A percentile compares a stretch with the other conserved stretches of the same genome.
Evolutionary conservation across 441 rosid species (phyloP).

Genomic region (Jatropha podagrica): DNA sequence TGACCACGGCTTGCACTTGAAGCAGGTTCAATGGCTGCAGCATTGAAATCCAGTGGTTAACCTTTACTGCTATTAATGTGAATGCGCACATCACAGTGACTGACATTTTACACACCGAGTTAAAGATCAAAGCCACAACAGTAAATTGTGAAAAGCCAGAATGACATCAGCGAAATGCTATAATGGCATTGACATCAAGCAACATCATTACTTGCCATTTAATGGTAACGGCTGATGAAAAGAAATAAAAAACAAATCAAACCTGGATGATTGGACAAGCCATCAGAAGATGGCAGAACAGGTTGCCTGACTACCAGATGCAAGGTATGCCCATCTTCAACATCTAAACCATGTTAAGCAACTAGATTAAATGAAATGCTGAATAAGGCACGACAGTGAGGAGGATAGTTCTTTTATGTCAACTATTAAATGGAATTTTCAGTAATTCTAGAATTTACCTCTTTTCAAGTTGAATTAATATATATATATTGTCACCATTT

Average conservation of each 20-base stretch:
- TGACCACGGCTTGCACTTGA: conserved; percentile 43
- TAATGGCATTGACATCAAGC: not conserved
- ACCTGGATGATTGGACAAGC: conserved; percentile 46
- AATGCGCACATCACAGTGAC: not conserved
- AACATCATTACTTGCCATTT: not conserved
- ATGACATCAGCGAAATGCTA: not conserved
- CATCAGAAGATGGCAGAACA: conserved; percentile 38
- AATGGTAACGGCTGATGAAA: conserved; percentile 5
- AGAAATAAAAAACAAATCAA: conserved; percentile 7
- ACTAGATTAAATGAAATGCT: conserved; percentile 6
- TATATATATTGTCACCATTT: not conserved
- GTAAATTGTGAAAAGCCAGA: not conserved
- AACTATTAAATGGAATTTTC: not conserved
- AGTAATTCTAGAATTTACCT: not conserved
- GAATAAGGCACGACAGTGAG: not conserved
- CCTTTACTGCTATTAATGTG: not conserved
- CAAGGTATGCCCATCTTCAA: conserved; percentile 70
- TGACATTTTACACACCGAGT: not conserved
- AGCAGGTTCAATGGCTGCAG: conserved; percentile 41
- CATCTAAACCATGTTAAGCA: conserved; percentile 52
- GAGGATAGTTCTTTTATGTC: not conserved
- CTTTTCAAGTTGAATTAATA: not conserved
- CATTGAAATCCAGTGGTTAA: conserved; percentile 11
- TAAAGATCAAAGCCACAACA: not conserved
- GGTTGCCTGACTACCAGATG: conserved; percentile 68